Evolutionary conservation across 495 filamentous ascomycete species (phyloP).

Genomic region (Penicillium cosmopolitanum): DNA sequence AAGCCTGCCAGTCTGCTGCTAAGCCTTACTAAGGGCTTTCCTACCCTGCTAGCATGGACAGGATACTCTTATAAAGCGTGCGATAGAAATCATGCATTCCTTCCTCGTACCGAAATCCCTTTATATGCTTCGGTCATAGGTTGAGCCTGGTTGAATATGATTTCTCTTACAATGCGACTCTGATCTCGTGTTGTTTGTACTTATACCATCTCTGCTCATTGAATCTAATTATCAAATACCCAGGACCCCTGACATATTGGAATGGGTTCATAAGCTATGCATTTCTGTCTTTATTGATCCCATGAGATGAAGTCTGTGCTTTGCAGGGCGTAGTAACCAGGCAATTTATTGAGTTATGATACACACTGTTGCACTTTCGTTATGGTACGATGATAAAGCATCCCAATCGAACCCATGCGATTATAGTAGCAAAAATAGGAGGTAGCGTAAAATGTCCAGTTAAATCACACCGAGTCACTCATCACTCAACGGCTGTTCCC

Average conservation of each 20-base stretch:
- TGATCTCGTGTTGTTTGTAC: conserved; percentile 30
- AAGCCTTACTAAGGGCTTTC: conserved; percentile 70
- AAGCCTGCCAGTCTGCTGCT: conserved; percentile 91
- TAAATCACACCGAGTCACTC: not conserved
- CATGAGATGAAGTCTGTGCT: not conserved
- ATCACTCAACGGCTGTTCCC: conserved; percentile 35
- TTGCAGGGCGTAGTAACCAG: no score
- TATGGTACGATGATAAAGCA: not conserved
- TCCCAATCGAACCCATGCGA: not conserved
- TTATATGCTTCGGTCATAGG: not conserved
- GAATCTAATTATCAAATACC: conserved; percentile 2
- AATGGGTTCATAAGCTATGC: not conserved
- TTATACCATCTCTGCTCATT: conserved; percentile 36
- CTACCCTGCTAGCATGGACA: not conserved
- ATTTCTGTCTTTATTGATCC: not conserved
- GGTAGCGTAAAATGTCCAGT: not conserved
- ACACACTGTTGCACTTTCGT: not conserved
- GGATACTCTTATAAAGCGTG: conserved; percentile 6
- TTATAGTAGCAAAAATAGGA: not conserved
- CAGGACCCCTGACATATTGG: not conserved
- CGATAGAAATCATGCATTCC: conserved; percentile 9
- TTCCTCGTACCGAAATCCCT: conserved; percentile 6
- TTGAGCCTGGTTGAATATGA: conserved; percentile 11
- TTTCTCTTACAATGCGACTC: conserved; percentile 26
- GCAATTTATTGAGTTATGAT: not conserved